Conservation (phyloP, 2,329 filamentous ascomycete genomes). For the Pseudogymnoascus sp. region DNA sequence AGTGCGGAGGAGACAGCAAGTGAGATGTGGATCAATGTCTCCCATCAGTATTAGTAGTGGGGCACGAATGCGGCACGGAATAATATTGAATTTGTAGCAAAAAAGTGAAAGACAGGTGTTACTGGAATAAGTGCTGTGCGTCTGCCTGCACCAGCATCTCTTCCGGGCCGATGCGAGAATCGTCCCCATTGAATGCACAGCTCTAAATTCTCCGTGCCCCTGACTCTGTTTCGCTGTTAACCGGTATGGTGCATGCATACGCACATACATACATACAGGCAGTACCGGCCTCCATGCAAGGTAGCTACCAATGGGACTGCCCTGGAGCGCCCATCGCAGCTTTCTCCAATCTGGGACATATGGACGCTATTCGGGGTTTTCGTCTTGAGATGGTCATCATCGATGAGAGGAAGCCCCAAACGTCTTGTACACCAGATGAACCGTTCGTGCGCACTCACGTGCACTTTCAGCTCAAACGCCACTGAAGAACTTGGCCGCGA, state of each 20-base stretch:
- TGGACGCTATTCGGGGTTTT: neutral
- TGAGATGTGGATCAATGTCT: conserved; percentile 2
- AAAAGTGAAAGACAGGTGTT: conserved; percentile 5
- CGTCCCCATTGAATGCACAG: neutral
- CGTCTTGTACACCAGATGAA: neutral
- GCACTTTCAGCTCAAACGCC: neutral
- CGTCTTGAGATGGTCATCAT: neutral
- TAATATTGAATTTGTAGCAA: conserved; percentile 7
- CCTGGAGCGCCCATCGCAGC: neutral
- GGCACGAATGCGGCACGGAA: conserved; percentile 5
- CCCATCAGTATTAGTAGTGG: neutral
- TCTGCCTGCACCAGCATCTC: conserved; percentile 3
- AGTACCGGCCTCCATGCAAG: neutral
- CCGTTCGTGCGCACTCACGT: neutral
- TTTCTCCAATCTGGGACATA: neutral
- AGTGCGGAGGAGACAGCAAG: neutral
- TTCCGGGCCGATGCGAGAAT: conserved; percentile 6
- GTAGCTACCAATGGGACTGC: neutral
- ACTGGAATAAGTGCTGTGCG: neutral
- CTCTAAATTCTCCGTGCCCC: conserved; percentile 6
- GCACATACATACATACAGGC: neutral
- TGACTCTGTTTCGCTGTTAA: conserved; percentile 5
- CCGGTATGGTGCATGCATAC: neutral
- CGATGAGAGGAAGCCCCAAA: neutral
- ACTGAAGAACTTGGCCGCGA: conserved; percentile 3